phyloP scores from a whole-genome alignment of 2,329 filamentous ascomycete genomes.

The Fonsecaea multimorphosa region DNA sequence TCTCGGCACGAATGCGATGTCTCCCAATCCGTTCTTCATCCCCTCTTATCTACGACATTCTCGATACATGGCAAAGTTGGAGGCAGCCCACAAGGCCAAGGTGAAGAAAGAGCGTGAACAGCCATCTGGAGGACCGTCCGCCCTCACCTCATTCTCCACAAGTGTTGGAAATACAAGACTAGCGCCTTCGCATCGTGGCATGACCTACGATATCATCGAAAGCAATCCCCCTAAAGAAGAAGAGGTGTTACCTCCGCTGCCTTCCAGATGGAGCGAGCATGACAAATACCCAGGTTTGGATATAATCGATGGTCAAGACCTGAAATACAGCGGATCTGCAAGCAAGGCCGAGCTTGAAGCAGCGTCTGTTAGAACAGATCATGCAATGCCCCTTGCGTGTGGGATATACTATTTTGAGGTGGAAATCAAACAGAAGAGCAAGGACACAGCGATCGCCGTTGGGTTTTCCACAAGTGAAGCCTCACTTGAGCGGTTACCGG shows the following conservation, averaged over 20 bases:
- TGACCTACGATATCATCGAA: constrained; percentile 85
- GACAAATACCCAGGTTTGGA: constrained; percentile 79
- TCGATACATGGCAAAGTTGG: constrained; percentile 76
- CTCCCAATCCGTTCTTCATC: constrained; percentile 68
- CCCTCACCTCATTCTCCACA: constrained; percentile 60
- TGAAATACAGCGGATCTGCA: constrained; percentile 64
- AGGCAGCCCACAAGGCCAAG: constrained; percentile 71
- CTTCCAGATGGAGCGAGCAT: constrained; percentile 78
- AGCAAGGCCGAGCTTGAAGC: constrained; percentile 74
- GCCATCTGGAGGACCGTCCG: constrained; percentile 50
- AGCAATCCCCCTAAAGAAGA: constrained; percentile 67
- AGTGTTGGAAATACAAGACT: constrained; percentile 57
- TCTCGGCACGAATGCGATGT: constrained; percentile 38
- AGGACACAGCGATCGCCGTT: constrained; percentile 65
- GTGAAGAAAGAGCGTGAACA: constrained; percentile 58
- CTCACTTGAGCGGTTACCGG: constrained; percentile 65
- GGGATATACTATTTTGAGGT: constrained; percentile 95
- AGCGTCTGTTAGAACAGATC: constrained; percentile 79
- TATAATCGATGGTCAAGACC: constrained; percentile 75
- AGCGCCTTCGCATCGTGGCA: constrained; percentile 72
- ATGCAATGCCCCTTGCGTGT: constrained; percentile 84
- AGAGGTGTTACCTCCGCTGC: constrained; percentile 71
- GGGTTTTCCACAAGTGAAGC: constrained; percentile 67
- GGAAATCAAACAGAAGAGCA: constrained; percentile 68
- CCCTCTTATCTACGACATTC: constrained; percentile 84